These are phyloP conservation scores for Solanum sejunctum DNA, from an alignment of 257 asterid species.

Conservation along the genomic window DNA sequence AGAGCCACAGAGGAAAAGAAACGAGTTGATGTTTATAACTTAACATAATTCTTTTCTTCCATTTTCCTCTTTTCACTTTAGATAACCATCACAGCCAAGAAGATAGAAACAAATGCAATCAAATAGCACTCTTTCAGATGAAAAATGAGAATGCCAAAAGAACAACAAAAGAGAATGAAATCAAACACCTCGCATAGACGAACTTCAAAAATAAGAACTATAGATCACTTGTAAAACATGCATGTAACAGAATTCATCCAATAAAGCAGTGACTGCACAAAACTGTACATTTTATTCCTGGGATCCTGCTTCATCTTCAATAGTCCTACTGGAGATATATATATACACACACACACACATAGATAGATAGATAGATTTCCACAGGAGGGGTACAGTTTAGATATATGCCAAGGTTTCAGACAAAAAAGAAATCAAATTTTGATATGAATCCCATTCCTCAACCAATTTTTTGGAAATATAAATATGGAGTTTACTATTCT, in stretches of 20 bases:
- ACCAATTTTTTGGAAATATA: background rate
- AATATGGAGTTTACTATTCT: background rate
- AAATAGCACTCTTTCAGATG: background rate
- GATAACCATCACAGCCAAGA: background rate
- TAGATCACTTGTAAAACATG: background rate
- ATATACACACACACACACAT: background rate
- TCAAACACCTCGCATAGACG: background rate
- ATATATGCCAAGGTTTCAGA: background rate
- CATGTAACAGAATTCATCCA: background rate
- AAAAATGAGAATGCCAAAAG: background rate
- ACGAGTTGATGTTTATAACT: background rate
- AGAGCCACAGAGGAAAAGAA: background rate
- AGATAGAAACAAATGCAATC: background rate
- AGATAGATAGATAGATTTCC: background rate
- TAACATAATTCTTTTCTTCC: background rate
- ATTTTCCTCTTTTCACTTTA: background rate
- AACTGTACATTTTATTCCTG: background rate
- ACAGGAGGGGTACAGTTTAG: background rate
- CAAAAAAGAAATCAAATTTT: background rate
- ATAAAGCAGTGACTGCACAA: background rate
- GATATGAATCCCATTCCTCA: background rate
- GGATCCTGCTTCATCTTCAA: background rate
- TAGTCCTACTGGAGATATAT: background rate
- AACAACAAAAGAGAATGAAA: background rate
- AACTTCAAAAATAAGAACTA: background rate